These are phyloP conservation scores for Microdochium trichocladiopsis DNA, from an alignment of 2,329 filamentous ascomycete genomes.

Conservation along the genomic window DNA sequence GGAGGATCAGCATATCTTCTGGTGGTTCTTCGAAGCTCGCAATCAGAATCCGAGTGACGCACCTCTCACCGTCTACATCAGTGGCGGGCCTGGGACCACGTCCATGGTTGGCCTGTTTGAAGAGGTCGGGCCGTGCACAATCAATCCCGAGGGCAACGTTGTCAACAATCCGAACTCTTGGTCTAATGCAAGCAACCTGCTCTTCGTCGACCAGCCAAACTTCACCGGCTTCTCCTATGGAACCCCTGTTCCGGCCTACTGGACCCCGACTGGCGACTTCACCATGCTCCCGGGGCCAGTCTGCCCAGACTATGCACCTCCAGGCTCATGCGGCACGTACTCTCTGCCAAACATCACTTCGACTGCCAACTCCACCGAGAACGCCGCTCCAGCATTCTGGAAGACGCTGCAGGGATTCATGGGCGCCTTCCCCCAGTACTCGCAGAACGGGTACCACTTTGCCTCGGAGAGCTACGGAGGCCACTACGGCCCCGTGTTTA, in stretches of 20 bases:
- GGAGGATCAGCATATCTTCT: constrained; percentile 31
- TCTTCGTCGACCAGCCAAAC: constrained; percentile 57
- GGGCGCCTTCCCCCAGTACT: constrained; percentile 49
- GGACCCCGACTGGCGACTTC: constrained; percentile 16
- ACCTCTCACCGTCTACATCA: constrained; percentile 44
- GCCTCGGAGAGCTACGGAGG: constrained; percentile 51
- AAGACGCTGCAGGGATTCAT: constrained; percentile 56
- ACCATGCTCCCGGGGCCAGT: constrained; percentile 34
- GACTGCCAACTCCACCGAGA: constrained; percentile 41
- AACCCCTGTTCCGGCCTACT: constrained; percentile 20
- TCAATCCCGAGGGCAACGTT: constrained; percentile 33
- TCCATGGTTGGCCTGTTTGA: constrained; percentile 50
- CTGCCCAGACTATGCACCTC: constrained; percentile 41
- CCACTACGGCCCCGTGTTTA: constrained; percentile 50
- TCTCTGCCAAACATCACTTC: constrained; percentile 27
- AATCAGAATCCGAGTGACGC: constrained; percentile 33
- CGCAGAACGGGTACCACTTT: constrained; percentile 43
- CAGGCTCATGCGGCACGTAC: constrained; percentile 41
- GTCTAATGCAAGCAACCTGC: constrained; percentile 51
- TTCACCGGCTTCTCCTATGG: constrained; percentile 49
- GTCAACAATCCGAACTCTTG: constrained; percentile 51
- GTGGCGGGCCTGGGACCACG: constrained; percentile 43
- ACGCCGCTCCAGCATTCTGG: constrained; percentile 52
- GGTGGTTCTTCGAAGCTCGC: constrained; percentile 44
- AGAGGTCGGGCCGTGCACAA: constrained; percentile 27